phyloP scores from a whole-genome alignment of 345 rosid genomes.

The Zanthoxylum bungeanum region DNA sequence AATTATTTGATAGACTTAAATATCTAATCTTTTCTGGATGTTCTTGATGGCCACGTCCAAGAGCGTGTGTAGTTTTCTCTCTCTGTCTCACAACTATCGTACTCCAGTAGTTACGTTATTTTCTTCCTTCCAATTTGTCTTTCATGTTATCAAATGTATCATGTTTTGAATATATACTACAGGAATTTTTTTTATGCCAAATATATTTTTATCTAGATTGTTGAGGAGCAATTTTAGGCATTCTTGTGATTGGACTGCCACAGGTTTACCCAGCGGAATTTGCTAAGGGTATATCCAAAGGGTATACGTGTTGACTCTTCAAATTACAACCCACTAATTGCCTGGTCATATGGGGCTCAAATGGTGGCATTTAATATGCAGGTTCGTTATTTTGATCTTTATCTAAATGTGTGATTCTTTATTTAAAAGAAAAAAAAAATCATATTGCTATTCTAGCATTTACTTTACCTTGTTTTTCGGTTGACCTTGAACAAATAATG shows the following conservation, averaged over 20 bases:
- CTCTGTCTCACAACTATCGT: background rate
- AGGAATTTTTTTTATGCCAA: too few species aligned
- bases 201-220: constrained; percentile 1
- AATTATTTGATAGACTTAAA: background rate
- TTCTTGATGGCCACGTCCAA: background rate
- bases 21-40: background rate
- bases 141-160: background rate
- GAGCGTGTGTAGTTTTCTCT: background rate
- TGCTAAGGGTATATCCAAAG: constrained; percentile 87
- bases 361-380: constrained; percentile 99
- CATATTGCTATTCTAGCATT: background rate
- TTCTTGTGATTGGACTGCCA: constrained; percentile 24
- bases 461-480: background rate
- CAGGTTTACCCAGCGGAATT: constrained; percentile 83
- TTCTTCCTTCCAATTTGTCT: background rate
- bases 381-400: constrained; percentile 32
- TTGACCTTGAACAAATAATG: background rate
- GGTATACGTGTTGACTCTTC: constrained; percentile 85
- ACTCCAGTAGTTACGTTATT: background rate
- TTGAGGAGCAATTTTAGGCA: background rate
- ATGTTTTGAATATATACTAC: background rate
- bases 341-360: constrained; percentile 97
- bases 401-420: background rate
- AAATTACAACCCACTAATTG: constrained; percentile 83
- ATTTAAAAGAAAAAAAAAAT: background rate